Evolutionary conservation across 2,329 filamentous ascomycete genomes (phyloP).

Genomic region (Metarhizium album): DNA sequence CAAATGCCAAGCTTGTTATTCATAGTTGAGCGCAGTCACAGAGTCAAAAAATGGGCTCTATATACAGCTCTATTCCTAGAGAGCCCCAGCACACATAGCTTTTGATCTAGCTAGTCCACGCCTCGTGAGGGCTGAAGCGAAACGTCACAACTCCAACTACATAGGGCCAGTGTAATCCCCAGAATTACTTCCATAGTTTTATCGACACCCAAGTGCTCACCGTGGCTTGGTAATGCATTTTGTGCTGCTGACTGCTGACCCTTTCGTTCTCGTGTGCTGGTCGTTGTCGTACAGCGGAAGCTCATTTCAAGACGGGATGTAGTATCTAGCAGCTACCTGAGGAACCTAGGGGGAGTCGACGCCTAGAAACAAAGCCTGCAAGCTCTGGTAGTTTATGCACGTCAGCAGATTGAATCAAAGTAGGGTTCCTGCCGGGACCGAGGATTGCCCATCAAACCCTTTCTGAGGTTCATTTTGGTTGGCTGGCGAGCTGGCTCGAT

Average conservation of each 20-base stretch:
- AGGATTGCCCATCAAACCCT: not conserved
- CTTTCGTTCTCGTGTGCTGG: not conserved
- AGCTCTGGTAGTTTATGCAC: constrained; percentile 3
- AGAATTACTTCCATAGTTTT: not conserved
- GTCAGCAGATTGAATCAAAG: constrained; percentile 3
- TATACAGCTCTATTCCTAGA: not conserved
- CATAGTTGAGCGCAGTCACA: not conserved
- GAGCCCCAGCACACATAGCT: not conserved
- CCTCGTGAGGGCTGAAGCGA: not conserved
- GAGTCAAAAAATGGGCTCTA: not conserved
- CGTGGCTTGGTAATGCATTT: not conserved
- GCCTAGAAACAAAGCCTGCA: constrained; percentile 1
- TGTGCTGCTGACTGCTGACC: not conserved
- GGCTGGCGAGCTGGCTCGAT: not conserved
- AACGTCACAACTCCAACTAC: not conserved
- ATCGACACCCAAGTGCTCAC: not conserved
- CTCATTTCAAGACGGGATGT: not conserved
- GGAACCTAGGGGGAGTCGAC: not conserved
- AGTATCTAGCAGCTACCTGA: not conserved
- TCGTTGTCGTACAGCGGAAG: not conserved
- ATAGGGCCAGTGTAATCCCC: not conserved
- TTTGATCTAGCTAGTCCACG: not conserved
- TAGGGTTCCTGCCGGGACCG: not conserved
- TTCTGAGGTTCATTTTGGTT: not conserved
- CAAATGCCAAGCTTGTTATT: not conserved